Conservation (phyloP, 176 grass and related monocot species). For the sorghum (Sorghum bicolor) region DNA sequence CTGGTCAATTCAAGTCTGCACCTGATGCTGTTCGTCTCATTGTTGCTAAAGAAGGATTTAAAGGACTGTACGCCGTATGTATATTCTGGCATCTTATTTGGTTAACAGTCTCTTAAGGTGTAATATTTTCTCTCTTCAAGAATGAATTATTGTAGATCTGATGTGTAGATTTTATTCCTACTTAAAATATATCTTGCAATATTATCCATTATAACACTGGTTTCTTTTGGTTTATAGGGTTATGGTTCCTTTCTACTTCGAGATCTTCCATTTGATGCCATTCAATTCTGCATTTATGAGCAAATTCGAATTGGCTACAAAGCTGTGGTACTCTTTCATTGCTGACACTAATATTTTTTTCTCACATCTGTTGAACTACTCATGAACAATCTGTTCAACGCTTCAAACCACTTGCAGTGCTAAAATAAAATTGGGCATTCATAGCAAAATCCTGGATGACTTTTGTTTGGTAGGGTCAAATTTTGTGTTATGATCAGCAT, state of each 20-base stretch:
- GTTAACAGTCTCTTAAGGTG: not conserved
- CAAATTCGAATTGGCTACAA: conserved; percentile 96
- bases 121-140: not conserved
- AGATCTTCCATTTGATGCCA: conserved; percentile 91
- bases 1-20: conserved; percentile 67
- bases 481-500: not conserved
- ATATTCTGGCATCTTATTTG: conserved; percentile 10
- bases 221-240: conserved; percentile 51
- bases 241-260: conserved; percentile 91
- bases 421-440: not conserved
- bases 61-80: conserved; percentile 87
- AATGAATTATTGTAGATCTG: not conserved
- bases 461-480: not conserved
- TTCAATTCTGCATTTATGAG: conserved; percentile 95
- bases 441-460: not conserved
- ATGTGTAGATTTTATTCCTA: not conserved
- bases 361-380: not conserved
- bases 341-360: not conserved
- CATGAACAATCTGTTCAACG: not conserved
- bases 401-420: not conserved
- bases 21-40: conserved; percentile 80
- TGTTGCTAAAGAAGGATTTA: conserved; percentile 77
- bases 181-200: not conserved
- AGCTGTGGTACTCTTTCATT: conserved; percentile 43
- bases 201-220: not conserved